phyloP scores from a whole-genome alignment of 306 rosid species.

The Styphnolobium japonicum region DNA sequence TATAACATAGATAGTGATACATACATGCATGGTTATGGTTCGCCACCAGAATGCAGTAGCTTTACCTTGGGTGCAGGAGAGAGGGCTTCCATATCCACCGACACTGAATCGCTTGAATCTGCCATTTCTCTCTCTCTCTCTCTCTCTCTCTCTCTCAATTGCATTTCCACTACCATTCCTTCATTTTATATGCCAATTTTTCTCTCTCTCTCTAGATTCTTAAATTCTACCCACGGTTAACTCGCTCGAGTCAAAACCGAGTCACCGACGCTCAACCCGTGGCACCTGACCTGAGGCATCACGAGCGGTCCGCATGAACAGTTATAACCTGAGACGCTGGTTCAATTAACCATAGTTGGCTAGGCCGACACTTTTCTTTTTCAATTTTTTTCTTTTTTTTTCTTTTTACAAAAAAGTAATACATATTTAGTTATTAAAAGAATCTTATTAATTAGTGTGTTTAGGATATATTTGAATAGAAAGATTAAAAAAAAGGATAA shows the following conservation, averaged over 20 bases:
- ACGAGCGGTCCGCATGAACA: slow-evolving; percentile 54
- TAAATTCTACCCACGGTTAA: slow-evolving; percentile 28
- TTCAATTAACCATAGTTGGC: slow-evolving; percentile 65
- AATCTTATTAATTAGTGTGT: too few species aligned
- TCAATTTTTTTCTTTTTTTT: not conserved
- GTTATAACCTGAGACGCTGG: slow-evolving; percentile 39
- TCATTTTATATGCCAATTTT: slow-evolving; percentile 35
- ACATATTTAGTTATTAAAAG: too few species aligned
- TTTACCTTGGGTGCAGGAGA: slow-evolving; percentile 76
- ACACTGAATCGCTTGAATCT: slow-evolving; percentile 80
- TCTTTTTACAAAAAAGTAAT: too few species aligned
- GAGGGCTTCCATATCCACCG: slow-evolving; percentile 77
- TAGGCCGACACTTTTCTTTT: slow-evolving; percentile 58
- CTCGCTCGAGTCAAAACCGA: slow-evolving; percentile 58
- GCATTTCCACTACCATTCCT: slow-evolving; percentile 29
- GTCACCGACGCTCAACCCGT: slow-evolving; percentile 88
- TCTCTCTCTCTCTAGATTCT: not conserved
- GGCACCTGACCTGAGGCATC: slow-evolving; percentile 15
- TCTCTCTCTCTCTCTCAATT: slow-evolving; percentile 25
- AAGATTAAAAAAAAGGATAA: too few species aligned
- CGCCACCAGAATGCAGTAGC: not conserved
- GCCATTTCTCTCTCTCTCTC: slow-evolving; percentile 38
- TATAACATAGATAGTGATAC: not conserved
- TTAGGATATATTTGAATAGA: too few species aligned
- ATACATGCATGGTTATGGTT: not conserved